Evolutionary conservation across 192 early-diverging fungal genomes (phyloP).

Genomic region (Linnemannia elongata): DNA sequence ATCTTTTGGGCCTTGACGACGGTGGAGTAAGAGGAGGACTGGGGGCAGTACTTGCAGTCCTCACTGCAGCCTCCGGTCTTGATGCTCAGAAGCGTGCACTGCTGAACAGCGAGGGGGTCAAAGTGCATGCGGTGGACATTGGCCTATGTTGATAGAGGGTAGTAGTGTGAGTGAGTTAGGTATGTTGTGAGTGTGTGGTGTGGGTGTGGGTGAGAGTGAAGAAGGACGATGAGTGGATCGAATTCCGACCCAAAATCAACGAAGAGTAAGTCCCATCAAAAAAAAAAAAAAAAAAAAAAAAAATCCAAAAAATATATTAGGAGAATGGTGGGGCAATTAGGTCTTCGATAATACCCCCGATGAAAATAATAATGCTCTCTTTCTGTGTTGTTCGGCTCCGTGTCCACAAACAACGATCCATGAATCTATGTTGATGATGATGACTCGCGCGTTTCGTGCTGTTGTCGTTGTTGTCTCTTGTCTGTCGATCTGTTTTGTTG

Average conservation of each 20-base stretch:
- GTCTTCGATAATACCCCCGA: not conserved
- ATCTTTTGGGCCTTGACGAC: slow-evolving; percentile 78
- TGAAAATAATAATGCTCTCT: slow-evolving; percentile 19
- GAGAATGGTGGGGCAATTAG: slow-evolving; percentile 34
- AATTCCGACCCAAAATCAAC: slow-evolving; percentile 4
- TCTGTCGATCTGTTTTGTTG: not conserved
- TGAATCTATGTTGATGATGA: not conserved
- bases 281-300: slow-evolving; percentile 25
- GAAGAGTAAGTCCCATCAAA: not conserved
- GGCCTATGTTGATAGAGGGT: slow-evolving; percentile 60
- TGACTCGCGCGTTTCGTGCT: slow-evolving; percentile 1
- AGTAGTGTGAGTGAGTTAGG: not conserved
- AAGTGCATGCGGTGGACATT: slow-evolving; percentile 81
- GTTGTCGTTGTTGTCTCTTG: not conserved
- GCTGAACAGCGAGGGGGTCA: slow-evolving; percentile 80
- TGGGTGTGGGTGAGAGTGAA: not conserved
- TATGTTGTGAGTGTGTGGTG: not conserved
- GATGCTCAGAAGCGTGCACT: slow-evolving; percentile 84
- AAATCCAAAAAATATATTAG: slow-evolving; percentile 9
- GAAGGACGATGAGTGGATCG: not conserved
- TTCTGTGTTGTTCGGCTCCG: slow-evolving; percentile 4
- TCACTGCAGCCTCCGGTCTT: slow-evolving; percentile 89
- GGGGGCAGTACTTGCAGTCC: slow-evolving; percentile 88
- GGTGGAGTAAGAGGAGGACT: slow-evolving; percentile 82
- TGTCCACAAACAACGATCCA: not conserved